These are phyloP conservation scores for Acanthamoeba quina DNA, from an alignment of 208 protist genomes.

Conservation along the genomic window DNA sequence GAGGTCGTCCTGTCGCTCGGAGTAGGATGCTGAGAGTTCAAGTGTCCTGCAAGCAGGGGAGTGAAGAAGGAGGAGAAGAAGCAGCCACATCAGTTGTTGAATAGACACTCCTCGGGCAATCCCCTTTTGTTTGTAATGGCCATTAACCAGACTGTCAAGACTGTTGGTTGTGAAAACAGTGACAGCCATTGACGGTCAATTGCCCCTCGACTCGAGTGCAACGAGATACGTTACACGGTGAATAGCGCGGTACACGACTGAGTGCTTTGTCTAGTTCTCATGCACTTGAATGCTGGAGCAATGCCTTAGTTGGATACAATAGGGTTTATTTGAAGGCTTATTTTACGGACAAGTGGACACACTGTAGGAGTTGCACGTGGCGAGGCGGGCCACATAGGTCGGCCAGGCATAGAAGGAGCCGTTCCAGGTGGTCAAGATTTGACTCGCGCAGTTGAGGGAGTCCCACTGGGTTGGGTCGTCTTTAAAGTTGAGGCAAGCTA, in stretches of 20 bases:
- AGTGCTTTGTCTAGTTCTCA: too few species aligned
- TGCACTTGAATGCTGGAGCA: too few species aligned
- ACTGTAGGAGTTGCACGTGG: background rate
- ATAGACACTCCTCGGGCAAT: too few species aligned
- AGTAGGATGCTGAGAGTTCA: background rate
- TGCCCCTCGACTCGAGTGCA: too few species aligned
- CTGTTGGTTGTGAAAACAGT: too few species aligned
- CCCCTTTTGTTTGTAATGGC: too few species aligned
- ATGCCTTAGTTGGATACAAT: too few species aligned
- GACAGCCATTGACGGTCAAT: too few species aligned
- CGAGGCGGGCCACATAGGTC: background rate
- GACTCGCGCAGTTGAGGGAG: background rate
- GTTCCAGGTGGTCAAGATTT: background rate
- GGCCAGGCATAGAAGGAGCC: background rate
- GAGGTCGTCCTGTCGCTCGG: background rate
- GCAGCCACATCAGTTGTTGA: background rate
- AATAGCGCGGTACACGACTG: too few species aligned
- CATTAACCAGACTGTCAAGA: too few species aligned
- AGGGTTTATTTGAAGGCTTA: too few species aligned
- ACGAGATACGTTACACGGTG: too few species aligned
- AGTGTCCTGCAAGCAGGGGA: background rate
- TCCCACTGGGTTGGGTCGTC: background rate
- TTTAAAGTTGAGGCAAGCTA: background rate
- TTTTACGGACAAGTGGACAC: background rate
- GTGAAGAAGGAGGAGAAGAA: background rate